Evolutionary conservation across 192 early-diverging fungal genomes (phyloP).

Genomic region (Ambispora gerdemannii): DNA sequence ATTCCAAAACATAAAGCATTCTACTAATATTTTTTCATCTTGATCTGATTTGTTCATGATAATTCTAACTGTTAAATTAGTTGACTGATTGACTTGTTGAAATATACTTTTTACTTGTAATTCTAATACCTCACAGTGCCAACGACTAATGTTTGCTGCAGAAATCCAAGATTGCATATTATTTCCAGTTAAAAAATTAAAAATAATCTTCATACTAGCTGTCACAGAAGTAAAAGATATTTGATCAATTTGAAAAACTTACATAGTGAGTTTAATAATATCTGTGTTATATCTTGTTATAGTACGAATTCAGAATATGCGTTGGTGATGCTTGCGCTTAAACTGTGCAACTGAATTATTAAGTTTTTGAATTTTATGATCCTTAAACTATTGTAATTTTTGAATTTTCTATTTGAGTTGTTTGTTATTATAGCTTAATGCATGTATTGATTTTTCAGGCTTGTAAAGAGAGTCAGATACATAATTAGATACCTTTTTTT

Average conservation of each 20-base stretch:
- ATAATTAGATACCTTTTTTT: not conserved
- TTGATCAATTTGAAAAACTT: too few species aligned
- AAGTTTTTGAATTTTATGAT: not conserved
- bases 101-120: constrained; percentile 3
- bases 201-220: not conserved
- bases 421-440: too few species aligned
- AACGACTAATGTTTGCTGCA: not conserved
- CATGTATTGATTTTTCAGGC: not conserved
- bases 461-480: not conserved
- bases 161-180: not conserved
- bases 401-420: not conserved
- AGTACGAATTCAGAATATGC: not conserved
- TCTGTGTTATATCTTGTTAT: not conserved
- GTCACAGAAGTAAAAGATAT: not conserved
- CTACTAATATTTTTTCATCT: too few species aligned
- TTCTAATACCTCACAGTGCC: not conserved
- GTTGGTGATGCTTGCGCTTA: not conserved
- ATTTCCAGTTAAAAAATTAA: constrained; percentile 5
- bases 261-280: constrained; percentile 1
- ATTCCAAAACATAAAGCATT: constrained; percentile 16
- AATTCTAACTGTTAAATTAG: not conserved
- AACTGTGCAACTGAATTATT: not conserved
- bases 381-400: not conserved
- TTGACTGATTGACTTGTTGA: not conserved
- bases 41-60: too few species aligned